These are phyloP conservation scores for Penicillium waksmanii DNA, from an alignment of 495 filamentous ascomycete species.

Conservation along the genomic window DNA sequence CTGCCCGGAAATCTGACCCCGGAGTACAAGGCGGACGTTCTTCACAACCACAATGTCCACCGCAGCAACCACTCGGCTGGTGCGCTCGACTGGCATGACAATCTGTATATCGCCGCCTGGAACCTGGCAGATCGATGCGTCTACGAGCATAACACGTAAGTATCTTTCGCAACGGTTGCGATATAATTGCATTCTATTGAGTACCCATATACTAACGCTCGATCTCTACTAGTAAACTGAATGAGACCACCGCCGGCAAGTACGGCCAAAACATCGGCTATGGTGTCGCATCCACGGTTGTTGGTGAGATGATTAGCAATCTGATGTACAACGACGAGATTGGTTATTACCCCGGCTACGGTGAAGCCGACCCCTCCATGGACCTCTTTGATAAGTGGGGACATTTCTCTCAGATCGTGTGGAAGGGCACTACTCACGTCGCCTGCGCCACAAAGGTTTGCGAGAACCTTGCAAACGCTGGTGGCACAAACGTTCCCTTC, in stretches of 20 bases:
- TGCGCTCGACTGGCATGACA: conserved; percentile 63
- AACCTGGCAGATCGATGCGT: conserved; percentile 59
- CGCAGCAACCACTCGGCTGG: conserved; percentile 79
- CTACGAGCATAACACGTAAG: conserved; percentile 80
- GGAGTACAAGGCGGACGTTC: conserved; percentile 49
- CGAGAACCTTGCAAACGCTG: conserved; percentile 48
- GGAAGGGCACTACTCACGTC: conserved; percentile 70
- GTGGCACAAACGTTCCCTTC: conserved; percentile 56
- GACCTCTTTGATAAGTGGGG: conserved; percentile 70
- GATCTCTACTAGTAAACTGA: neutral
- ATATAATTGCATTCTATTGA: neutral
- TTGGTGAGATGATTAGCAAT: conserved; percentile 69
- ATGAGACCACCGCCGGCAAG: neutral
- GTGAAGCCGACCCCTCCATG: conserved; percentile 54
- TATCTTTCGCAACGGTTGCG: conserved; percentile 14
- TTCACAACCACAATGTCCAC: conserved; percentile 83
- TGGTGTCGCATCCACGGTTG: conserved; percentile 45
- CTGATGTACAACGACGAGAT: conserved; percentile 86
- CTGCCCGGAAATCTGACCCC: conserved; percentile 4
- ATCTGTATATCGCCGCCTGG: conserved; percentile 64
- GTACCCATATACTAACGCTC: neutral
- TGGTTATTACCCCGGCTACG: conserved; percentile 52
- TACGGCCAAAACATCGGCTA: conserved; percentile 88
- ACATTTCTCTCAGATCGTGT: conserved; percentile 91
- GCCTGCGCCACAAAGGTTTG: conserved; percentile 73